Evolutionary conservation across 192 early-diverging fungal genomes (phyloP).

Genomic region (Mortierella claussenii): DNA sequence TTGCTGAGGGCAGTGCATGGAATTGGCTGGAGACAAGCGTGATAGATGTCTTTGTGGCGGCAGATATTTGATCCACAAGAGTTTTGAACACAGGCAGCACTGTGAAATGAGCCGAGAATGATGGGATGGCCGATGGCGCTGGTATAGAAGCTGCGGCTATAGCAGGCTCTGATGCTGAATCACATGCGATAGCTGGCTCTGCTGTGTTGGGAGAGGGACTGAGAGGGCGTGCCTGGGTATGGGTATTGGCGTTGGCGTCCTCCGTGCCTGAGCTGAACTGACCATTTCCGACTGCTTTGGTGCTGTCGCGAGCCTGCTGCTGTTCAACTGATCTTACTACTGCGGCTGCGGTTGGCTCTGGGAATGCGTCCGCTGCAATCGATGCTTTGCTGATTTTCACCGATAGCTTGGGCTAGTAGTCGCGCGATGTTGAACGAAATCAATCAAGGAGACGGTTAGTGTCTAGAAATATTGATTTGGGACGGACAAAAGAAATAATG

Average conservation of each 20-base stretch:
- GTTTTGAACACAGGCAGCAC: constrained; percentile 42
- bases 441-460: no score
- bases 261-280: background rate
- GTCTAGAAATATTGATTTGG: no score
- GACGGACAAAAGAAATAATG: no score
- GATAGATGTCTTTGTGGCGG: constrained; percentile 32
- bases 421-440: no score
- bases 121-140: background rate
- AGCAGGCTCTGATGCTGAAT: background rate
- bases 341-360: constrained; percentile 2
- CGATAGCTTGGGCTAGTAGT: constrained; percentile 38
- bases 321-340: background rate
- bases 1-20: constrained; percentile 38
- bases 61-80: constrained; percentile 34
- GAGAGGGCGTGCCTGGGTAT: background rate
- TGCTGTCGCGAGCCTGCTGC: background rate
- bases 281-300: background rate
- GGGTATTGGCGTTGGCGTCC: background rate
- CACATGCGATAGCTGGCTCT: background rate
- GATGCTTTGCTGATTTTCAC: constrained; percentile 45
- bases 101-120: constrained; percentile 25
- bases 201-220: background rate
- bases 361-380: constrained; percentile 27
- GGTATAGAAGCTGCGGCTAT: background rate
- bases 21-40: constrained; percentile 42